phyloP scores from a whole-genome alignment of 2,329 filamentous ascomycete genomes.

The Coniochaeta pulveracea region DNA sequence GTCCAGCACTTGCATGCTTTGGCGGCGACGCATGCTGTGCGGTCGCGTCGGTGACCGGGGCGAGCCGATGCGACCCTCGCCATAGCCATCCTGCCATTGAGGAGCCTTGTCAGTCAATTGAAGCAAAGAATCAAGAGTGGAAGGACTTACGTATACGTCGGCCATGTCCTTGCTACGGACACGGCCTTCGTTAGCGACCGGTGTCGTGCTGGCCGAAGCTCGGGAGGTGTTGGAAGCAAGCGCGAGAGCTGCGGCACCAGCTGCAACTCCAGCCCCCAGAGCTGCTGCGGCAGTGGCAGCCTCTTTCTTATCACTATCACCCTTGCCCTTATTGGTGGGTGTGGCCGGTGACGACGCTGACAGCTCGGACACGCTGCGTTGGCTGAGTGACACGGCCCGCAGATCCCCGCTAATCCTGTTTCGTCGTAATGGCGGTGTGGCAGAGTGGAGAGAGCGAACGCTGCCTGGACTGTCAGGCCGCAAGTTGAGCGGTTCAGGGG shows the following conservation, averaged over 20 bases:
- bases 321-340: constrained; percentile 19
- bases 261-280: constrained; percentile 9
- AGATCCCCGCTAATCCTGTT: constrained; percentile 66
- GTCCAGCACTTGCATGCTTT: constrained; percentile 94
- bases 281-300: constrained; percentile 13
- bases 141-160: constrained; percentile 78
- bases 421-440: constrained; percentile 60
- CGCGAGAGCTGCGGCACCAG: constrained; percentile 11
- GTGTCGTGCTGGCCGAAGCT: constrained; percentile 34
- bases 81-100: constrained; percentile 69
- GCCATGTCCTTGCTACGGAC: constrained; percentile 76
- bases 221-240: constrained; percentile 6
- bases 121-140: constrained; percentile 7
- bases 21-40: constrained; percentile 89
- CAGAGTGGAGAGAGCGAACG: constrained; percentile 26
- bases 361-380: constrained; percentile 27
- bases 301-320: constrained; percentile 21
- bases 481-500: constrained; percentile 40
- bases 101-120: constrained; percentile 9
- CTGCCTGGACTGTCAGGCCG: constrained; percentile 54
- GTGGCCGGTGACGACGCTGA: constrained; percentile 7
- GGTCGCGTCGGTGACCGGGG: constrained; percentile 88
- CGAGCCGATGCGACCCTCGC: constrained; percentile 76
- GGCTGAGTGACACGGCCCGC: constrained; percentile 54
- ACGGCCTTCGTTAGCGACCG: constrained; percentile 79